phyloP scores from a whole-genome alignment of 176 grass and related monocot species.

The Miscanthus lutarioriparius region DNA sequence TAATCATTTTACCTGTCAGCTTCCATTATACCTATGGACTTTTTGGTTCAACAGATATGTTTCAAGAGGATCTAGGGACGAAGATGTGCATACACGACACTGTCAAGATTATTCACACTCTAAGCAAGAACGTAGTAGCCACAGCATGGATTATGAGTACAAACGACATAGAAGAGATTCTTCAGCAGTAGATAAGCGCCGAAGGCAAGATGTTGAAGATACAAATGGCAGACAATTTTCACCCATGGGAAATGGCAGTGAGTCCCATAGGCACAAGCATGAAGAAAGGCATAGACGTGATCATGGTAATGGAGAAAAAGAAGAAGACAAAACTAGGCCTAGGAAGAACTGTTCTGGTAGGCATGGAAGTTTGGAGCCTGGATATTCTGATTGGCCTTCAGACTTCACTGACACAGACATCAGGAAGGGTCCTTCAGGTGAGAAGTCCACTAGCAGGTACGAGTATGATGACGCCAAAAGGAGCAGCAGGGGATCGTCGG shows the following conservation, averaged over 20 bases:
- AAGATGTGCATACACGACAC: conserved; percentile 19
- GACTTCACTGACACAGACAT: conserved; percentile 29
- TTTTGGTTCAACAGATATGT: conserved; percentile 41
- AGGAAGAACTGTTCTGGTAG: conserved; percentile 37
- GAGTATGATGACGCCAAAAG: conserved; percentile 25
- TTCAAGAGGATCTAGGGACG: conserved; percentile 41
- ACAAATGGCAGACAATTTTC: conserved; percentile 32
- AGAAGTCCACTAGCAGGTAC: conserved; percentile 37
- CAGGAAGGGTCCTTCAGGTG: conserved; percentile 25
- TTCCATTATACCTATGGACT: conserved; percentile 12
- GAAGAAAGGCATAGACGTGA: conserved; percentile 34
- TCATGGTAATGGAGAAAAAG: conserved; percentile 27
- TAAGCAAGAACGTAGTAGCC: conserved; percentile 32
- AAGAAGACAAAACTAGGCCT: conserved; percentile 30
- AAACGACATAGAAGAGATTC: conserved; percentile 46
- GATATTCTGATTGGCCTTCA: conserved; percentile 34
- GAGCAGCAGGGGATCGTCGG: conserved; percentile 20
- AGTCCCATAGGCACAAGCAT: conserved; percentile 29
- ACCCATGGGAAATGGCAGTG: conserved; percentile 30
- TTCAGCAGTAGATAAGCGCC: conserved; percentile 36
- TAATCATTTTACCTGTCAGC: conserved; percentile 26
- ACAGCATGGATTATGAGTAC: conserved; percentile 15
- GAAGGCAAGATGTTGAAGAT: conserved; percentile 31
- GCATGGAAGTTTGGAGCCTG: conserved; percentile 27
- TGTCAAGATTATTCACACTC: conserved; percentile 50